Base-by-base conservation (phyloP, 2,329 filamentous ascomycete genomes). In the Moelleriella libera region DNA sequence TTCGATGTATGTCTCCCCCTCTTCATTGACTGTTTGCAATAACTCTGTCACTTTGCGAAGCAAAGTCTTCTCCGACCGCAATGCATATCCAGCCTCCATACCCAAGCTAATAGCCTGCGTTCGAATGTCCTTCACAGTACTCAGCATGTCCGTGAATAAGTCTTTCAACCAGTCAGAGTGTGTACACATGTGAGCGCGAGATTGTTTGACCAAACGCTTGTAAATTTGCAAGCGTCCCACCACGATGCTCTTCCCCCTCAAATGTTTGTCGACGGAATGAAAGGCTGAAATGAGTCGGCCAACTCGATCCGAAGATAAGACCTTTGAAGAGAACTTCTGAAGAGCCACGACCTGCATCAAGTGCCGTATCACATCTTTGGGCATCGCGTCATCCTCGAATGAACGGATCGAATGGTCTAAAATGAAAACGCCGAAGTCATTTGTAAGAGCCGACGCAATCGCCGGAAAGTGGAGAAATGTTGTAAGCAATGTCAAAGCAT, bases 151-250 rank as follows among this genome's bases (percentile, higher is more conserved):
- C 21, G 80, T 80, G 52, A 97, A 80, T 21, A 95, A 68, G 60
- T 94, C 83, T 46, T 83, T 74, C 45, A 96, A 70, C 90, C 92
- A 98, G 50, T 86, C 75, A 3, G 76, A 71, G 48, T 88, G 80
- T 29, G 74, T 67, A 12, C 81, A 66, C 82, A 98, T 94, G 28
- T 79, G 68, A 14, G 71, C 64, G 45, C 76, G 82, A 5, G 80
- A 77, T 63, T 94, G 85, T 50, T 77, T 76, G 29, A 95, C 56
- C 2, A 98, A 70, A 47, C 80, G 82, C 52, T 80, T 79, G 60
- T 95, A 96, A 46, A 94, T 83, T 44, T 80, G 71, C 9, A 95
- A 71, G 12, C 90, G 80, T 49, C 84, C 82, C 54, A 83, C 80
- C 40, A 88, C 69, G 39, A 94, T 85, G 50, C 83, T 88, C 59